Evolutionary conservation across 1,139 yeast species (phyloP), one percentile per base, ranked within the genome.

Genomic region (Scheffersomyces segobiensis): DNA sequence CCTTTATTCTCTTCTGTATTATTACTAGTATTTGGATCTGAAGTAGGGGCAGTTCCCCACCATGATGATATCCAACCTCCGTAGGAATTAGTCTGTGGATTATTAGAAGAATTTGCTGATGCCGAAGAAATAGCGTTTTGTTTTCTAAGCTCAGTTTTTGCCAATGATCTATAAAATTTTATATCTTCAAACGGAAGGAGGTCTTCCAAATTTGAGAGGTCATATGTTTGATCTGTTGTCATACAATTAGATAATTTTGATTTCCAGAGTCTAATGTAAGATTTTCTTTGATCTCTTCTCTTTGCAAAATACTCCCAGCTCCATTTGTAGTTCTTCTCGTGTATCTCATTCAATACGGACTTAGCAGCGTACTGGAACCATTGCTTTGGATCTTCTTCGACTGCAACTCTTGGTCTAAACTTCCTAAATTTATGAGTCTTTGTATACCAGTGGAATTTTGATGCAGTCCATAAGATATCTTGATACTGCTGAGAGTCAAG

Each of bases 331-430:
- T 91, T 86, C 65, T 82, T 85, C 62, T 91, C 95, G 65, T 90
- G 97, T 48, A 96, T 88, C 70, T 93, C 97, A 60, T 86, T 80
- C 55, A 85, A 75, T 2, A 95, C 89, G 19, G 91, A 87, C 39
- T 83, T 76, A 0, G 91, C 96, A 2, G 95, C 90, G 70, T 90
- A 96, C 62, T 78, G 74, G 66, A 95, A 85, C 99, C 99, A 96
- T 50, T 84, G 87, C 55, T 73, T 78, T 0, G 98, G 97, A 62
- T 88, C 85, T 53, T 92, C 90, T 53, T 78, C 69, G 2, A 87
- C 85, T 0, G 89, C 55, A 3, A 74, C 79, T 47, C 73, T 74
- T 0, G 99, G 99, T 63, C 96, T 84, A 57, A 82, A 79, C 61
- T 83, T 85, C 64, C 92, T 85, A 69, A 87, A 93, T 67, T 87